Evolutionary conservation across 169 alveolate genomes (phyloP).

Genomic region (Cryptosporidium parvum): DNA sequence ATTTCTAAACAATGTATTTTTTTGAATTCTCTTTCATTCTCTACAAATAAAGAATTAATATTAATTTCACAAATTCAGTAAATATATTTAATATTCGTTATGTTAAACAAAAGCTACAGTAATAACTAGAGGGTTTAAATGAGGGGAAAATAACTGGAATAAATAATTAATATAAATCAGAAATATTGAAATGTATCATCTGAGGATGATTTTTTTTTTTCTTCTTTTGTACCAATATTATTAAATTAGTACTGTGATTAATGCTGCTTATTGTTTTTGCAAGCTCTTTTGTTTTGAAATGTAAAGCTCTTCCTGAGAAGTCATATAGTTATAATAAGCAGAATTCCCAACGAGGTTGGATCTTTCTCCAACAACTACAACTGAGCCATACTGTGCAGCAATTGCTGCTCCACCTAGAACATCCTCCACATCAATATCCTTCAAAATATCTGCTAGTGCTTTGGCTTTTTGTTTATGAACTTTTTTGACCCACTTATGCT

Average conservation of each 20-base stretch:
- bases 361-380: conserved; percentile 90
- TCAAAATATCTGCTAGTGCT: conserved; percentile 88
- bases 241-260: background rate
- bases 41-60: too few species aligned
- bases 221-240: background rate
- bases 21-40: background rate
- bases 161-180: conserved; percentile 4
- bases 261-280: conserved; percentile 1
- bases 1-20: too few species aligned
- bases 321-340: conserved; percentile 84
- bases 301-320: conserved; percentile 81
- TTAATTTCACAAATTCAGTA: too few species aligned
- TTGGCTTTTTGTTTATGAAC: conserved; percentile 91
- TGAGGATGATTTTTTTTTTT: background rate
- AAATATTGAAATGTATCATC: background rate
- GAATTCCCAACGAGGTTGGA: conserved; percentile 86
- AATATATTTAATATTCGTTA: background rate
- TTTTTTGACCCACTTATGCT: conserved; percentile 91
- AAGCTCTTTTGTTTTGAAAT: conserved; percentile 38
- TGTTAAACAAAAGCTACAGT: background rate
- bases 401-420: conserved; percentile 90
- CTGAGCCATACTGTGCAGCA: conserved; percentile 91
- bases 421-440: conserved; percentile 90
- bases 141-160: background rate
- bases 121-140: background rate